Evolutionary conservation across 2,329 filamentous ascomycete species (phyloP).

Genomic region (Tolypocladium ovalisporum): DNA sequence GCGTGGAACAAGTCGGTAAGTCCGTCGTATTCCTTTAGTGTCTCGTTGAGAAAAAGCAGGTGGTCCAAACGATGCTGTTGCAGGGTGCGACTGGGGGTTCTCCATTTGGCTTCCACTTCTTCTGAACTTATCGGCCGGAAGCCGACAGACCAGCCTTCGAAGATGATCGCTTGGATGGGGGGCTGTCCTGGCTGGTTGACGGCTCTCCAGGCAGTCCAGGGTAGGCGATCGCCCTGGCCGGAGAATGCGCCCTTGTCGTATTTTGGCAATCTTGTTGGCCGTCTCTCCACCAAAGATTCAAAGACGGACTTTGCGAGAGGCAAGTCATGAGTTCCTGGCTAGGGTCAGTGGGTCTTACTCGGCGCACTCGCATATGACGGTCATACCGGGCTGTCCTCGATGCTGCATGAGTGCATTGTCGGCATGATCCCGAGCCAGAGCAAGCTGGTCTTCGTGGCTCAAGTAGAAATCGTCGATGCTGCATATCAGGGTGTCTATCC

Average conservation of each 20-base stretch:
- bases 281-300: conserved; percentile 37
- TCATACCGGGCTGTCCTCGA: conserved; percentile 63
- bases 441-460: conserved; percentile 54
- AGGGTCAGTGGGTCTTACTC: background rate
- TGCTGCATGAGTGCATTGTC: conserved; percentile 69
- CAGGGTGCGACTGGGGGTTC: conserved; percentile 37
- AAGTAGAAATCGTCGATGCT: conserved; percentile 90
- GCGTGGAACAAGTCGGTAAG: conserved; percentile 40
- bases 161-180: conserved; percentile 55
- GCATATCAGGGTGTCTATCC: conserved; percentile 58
- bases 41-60: conserved; percentile 38
- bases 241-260: conserved; percentile 77
- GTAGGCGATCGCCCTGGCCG: conserved; percentile 66
- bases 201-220: conserved; percentile 47
- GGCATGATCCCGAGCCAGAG: conserved; percentile 53
- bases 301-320: conserved; percentile 54
- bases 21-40: conserved; percentile 33
- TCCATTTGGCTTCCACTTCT: conserved; percentile 41
- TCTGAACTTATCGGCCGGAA: conserved; percentile 53
- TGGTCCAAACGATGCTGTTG: conserved; percentile 36
- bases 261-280: conserved; percentile 49
- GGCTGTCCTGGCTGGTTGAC: conserved; percentile 40
- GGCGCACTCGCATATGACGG: background rate
- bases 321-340: conserved; percentile 59
- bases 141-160: conserved; percentile 88